Base-by-base conservation (phyloP, 345 rosid species). In the Boechera divaricarpa region DNA sequence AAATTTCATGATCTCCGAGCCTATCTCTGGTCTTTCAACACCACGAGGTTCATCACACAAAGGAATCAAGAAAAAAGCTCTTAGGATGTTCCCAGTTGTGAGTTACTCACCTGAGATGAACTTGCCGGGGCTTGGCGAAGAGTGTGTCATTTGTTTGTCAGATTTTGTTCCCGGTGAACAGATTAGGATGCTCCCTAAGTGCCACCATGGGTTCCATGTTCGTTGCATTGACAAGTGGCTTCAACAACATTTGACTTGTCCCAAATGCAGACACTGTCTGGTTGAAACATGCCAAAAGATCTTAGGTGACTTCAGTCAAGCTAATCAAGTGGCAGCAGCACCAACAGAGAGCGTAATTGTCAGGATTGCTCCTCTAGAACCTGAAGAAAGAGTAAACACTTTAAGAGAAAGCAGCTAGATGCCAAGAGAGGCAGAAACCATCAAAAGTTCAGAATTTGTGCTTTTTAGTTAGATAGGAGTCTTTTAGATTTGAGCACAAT, bases 81-180 rank as follows among this genome's bases (percentile, higher is more conserved):
- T 86, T 10, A 82, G 39, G 70, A 70, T 85, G 72, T 88, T 88
- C 77, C 83, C 87, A 0, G 78, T 69, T 2, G 85, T 86, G 60
- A 77, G 35, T 53, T 88, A 86, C 80, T 80, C 85, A 35, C 31
- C 67, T 49, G 86, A 80, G 68, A 39, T 76, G 67, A 80, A 78
- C 55, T 72, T 85, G 11, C 78, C 80, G 0, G 85, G 93, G 3
- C 42, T 85, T 21, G 89, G 80, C n/a, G 80, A 82, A 7, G 87
- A 86, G 54, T 88, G 92, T 21, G 82, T 70, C 33, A 88, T 88
- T 24, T 88, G 92, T 78, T 70, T 88, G 41, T 81, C 89, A 0
- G 86, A 82, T 41, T 86, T 81, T 63, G 69, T 60, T 31, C 1
- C 74, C 0, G 84, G 85, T 35, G 92, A 88, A 4, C 39, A 67